These are phyloP conservation scores for Cynara cardunculus DNA, from an alignment of 129 eudicot species.

Conservation along the genomic window DNA sequence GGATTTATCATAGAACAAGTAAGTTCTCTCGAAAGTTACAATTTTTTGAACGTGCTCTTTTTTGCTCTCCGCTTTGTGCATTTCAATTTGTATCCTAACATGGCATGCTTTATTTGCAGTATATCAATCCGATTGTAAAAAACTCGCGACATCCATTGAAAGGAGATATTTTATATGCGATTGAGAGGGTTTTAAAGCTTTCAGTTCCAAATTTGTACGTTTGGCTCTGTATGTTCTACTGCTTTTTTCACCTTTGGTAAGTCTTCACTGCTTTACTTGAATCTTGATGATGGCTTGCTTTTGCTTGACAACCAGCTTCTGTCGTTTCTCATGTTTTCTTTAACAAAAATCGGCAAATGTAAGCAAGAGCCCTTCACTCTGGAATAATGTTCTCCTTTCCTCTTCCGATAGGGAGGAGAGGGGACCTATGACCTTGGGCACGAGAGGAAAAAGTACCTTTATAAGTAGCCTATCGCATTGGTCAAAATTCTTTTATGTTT, in stretches of 20 bases:
- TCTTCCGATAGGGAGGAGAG: too few relatives aligned
- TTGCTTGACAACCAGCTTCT: neutral
- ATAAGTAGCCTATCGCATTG: neutral
- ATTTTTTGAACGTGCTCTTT: neutral
- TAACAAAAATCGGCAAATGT: neutral
- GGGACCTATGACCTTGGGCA: too few relatives aligned
- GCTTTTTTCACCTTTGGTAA: constrained; percentile 94
- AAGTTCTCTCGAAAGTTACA: constrained; percentile 1
- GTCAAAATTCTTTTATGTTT: neutral
- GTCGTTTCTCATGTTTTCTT: neutral
- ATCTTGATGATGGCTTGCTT: neutral
- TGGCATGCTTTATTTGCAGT: constrained; percentile 43
- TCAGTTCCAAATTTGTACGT: constrained; percentile 94
- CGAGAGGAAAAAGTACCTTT: neutral
- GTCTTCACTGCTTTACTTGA: constrained; percentile 10
- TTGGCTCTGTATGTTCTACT: constrained; percentile 97
- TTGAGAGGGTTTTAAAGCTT: constrained; percentile 95
- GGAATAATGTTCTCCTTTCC: too few relatives aligned
- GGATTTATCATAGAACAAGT: constrained; percentile 94
- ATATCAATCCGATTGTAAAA: constrained; percentile 87
- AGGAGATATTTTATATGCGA: constrained; percentile 81
- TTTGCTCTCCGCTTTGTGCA: neutral
- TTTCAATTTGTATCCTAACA: neutral
- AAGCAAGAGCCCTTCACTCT: neutral
- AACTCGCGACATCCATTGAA: constrained; percentile 94